A percentile compares a stretch with the other conserved stretches of the same genome.
Evolutionary conservation across 768 basidiomycete genomes (phyloP).

Genomic region (Rubroboletus satanas): DNA sequence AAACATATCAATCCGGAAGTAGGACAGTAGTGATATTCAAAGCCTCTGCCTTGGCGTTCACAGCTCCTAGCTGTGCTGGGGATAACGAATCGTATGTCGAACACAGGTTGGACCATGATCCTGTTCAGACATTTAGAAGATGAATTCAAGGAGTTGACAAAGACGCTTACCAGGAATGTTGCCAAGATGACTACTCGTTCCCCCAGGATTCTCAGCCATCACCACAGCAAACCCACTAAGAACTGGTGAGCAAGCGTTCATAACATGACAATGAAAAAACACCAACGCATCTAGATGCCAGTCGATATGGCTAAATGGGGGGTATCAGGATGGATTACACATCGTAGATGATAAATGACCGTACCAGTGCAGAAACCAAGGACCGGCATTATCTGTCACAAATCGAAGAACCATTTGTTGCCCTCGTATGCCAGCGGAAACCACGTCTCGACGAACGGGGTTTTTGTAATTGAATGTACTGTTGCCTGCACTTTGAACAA

Average conservation of each 20-base stretch:
- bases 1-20: slow-evolving; percentile 10
- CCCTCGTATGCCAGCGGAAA: slow-evolving; percentile 26
- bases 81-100: slow-evolving; percentile 19
- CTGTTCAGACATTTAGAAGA: slow-evolving; percentile 5
- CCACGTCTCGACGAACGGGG: slow-evolving; percentile 36
- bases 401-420: slow-evolving; percentile 52
- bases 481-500: slow-evolving; percentile 30
- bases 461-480: slow-evolving; percentile 33
- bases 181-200: slow-evolving; percentile 11
- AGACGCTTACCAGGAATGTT: slow-evolving; percentile 14
- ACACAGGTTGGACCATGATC: slow-evolving; percentile 25
- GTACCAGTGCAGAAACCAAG: slow-evolving; percentile 47
- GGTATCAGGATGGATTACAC: neutral
- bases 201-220: slow-evolving; percentile 24
- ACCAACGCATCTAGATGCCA: slow-evolving; percentile 28
- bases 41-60: slow-evolving; percentile 16
- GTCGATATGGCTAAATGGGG: slow-evolving; percentile 24
- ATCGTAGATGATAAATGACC: neutral
- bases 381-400: slow-evolving; percentile 60
- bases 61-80: slow-evolving; percentile 20
- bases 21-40: slow-evolving; percentile 17
- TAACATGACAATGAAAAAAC: neutral
- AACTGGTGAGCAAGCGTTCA: neutral
- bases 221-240: slow-evolving; percentile 27
- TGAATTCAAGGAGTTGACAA: no score